Evolutionary conservation across 2,329 filamentous ascomycete species (phyloP).

Genomic region (Fusarium chaquense): DNA sequence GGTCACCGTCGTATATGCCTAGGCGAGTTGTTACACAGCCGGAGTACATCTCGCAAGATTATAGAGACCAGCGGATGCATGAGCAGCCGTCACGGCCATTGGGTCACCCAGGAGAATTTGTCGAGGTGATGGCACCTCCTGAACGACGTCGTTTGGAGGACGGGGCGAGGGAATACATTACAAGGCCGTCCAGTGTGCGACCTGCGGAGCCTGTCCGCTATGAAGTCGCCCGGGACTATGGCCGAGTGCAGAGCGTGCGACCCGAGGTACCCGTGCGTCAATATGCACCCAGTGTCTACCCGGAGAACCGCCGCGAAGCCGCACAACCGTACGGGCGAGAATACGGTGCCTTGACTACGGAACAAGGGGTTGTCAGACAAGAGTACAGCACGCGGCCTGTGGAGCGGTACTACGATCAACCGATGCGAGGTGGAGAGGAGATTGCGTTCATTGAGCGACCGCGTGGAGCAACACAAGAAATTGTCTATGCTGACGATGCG

Average conservation of each 20-base stretch:
- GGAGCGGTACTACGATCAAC: conserved; percentile 60
- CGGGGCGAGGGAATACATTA: conserved; percentile 64
- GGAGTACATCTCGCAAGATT: conserved; percentile 65
- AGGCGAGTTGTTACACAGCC: conserved; percentile 72
- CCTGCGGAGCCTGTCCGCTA: conserved; percentile 62
- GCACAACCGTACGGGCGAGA: conserved; percentile 52
- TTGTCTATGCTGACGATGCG: conserved; percentile 60
- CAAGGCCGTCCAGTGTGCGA: conserved; percentile 69
- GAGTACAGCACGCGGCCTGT: conserved; percentile 58
- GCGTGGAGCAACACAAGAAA: conserved; percentile 56
- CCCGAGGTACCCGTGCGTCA: conserved; percentile 51
- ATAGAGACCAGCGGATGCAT: conserved; percentile 66
- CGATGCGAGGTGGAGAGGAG: conserved; percentile 52
- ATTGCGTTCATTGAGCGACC: conserved; percentile 61
- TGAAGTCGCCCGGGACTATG: conserved; percentile 57
- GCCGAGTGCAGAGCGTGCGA: conserved; percentile 59
- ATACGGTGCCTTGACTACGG: conserved; percentile 46
- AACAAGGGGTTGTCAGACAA: conserved; percentile 44
- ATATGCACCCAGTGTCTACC: conserved; percentile 47
- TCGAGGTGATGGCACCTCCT: conserved; percentile 59
- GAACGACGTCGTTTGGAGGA: conserved; percentile 61
- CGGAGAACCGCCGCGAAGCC: conserved; percentile 48
- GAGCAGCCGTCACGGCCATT: conserved; percentile 68
- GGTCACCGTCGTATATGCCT: conserved; percentile 64
- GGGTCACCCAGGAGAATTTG: conserved; percentile 58